These are phyloP conservation scores for Talaromyces albobiverticillius DNA, from an alignment of 2,329 filamentous ascomycete species.

Conservation along the genomic window DNA sequence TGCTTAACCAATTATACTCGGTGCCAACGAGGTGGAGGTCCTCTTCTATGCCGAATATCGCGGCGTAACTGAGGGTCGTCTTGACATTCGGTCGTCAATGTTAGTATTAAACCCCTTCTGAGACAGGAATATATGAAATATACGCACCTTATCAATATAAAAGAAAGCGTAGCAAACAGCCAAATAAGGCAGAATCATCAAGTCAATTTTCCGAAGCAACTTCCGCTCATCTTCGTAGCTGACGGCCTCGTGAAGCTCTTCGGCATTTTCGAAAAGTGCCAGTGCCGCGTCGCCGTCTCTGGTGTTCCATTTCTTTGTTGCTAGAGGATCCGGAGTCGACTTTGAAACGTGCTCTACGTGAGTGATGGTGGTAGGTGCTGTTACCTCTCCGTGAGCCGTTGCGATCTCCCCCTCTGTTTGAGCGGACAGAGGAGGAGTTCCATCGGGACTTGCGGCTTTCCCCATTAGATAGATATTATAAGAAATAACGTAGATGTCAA, in stretches of 20 bases:
- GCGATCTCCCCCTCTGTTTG: background rate
- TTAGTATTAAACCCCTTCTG: too few relatives aligned
- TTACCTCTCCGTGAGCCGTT: background rate
- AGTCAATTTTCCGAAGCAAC: constrained; percentile 56
- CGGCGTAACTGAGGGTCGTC: constrained; percentile 61
- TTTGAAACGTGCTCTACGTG: constrained; percentile 31
- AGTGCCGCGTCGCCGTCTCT: constrained; percentile 51
- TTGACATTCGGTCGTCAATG: background rate
- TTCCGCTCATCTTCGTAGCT: constrained; percentile 47
- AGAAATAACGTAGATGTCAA: too few relatives aligned
- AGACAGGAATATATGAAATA: too few relatives aligned
- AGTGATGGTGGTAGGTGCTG: constrained; percentile 19
- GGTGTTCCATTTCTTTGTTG: constrained; percentile 26
- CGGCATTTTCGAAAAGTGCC: constrained; percentile 48
- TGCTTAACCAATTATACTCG: constrained; percentile 57
- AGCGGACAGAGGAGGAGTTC: too few relatives aligned
- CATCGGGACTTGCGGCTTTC: too few relatives aligned
- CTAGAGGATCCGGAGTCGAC: constrained; percentile 18
- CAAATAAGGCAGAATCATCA: constrained; percentile 58
- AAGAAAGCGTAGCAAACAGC: constrained; percentile 55
- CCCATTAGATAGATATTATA: too few relatives aligned
- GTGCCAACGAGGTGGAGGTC: constrained; percentile 57
- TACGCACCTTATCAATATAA: constrained; percentile 45
- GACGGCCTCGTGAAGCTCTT: constrained; percentile 47
- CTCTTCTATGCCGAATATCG: constrained; percentile 62